Percentiles rank a stretch among this genome's conserved stretches.
These are phyloP conservation scores for Neohortaea acidophila DNA, from an alignment of 495 filamentous ascomycete species.

Conservation along the genomic window DNA sequence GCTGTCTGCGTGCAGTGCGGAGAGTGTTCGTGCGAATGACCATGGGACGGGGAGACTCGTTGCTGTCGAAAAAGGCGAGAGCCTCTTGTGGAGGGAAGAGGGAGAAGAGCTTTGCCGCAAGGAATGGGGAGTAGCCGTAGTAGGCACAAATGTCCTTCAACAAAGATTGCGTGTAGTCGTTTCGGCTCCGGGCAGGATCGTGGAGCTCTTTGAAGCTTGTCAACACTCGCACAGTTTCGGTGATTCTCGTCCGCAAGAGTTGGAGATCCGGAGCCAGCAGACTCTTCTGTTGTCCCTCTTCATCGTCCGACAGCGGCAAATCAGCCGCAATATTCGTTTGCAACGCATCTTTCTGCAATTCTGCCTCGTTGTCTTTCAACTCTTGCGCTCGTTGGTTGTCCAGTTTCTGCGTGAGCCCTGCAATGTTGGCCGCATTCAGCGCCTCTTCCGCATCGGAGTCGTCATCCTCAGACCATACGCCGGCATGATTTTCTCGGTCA, in stretches of 20 bases:
- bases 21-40: conserved; percentile 90
- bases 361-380: conserved; percentile 60
- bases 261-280: conserved; percentile 75
- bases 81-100: conserved; percentile 89
- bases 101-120: conserved; percentile 75
- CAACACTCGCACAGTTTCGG: conserved; percentile 79
- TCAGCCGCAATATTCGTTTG: conserved; percentile 91
- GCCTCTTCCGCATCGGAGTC: conserved; percentile 78
- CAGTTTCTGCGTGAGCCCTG: conserved; percentile 67
- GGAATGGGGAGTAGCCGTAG: conserved; percentile 73
- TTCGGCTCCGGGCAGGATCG: conserved; percentile 61
- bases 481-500: conserved; percentile 27
- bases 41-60: conserved; percentile 80
- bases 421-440: conserved; percentile 92
- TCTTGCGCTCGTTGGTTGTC: conserved; percentile 55
- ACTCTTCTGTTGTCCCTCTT: conserved; percentile 34
- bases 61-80: conserved; percentile 96
- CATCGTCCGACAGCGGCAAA: conserved; percentile 42
- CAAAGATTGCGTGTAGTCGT: conserved; percentile 74
- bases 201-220: conserved; percentile 69
- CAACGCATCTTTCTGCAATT: conserved; percentile 72
- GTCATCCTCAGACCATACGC: conserved; percentile 87
- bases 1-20: conserved; percentile 75
- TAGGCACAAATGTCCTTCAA: conserved; percentile 87
- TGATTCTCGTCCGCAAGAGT: conserved; percentile 76